These are phyloP conservation scores for Theobroma cacao DNA, from an alignment of 345 rosid species.

Conservation along the genomic window DNA sequence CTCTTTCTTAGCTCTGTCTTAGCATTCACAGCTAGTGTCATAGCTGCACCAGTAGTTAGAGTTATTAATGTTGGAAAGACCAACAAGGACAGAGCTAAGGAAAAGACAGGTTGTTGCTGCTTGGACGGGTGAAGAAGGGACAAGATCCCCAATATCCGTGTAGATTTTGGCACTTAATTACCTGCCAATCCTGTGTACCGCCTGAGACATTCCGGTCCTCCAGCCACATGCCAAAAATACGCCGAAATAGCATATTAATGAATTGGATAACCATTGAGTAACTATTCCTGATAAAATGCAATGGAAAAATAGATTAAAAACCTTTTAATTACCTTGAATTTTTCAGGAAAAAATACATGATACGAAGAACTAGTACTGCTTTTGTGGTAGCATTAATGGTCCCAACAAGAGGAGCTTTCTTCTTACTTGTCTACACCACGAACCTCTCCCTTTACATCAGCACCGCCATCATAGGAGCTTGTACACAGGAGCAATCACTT, in stretches of 20 bases:
- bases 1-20: constrained; percentile 60
- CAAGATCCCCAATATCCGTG: too few relatives aligned
- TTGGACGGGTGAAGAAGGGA: too few relatives aligned
- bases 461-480: constrained; percentile 67
- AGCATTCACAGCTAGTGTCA: constrained; percentile 40
- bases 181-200: too few relatives aligned
- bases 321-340: not conserved
- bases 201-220: too few relatives aligned
- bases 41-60: constrained; percentile 47
- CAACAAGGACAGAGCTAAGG: too few relatives aligned
- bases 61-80: constrained; percentile 5
- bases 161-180: too few relatives aligned
- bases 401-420: constrained; percentile 61
- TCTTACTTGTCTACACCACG: constrained; percentile 47
- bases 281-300: too few relatives aligned
- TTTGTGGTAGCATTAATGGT: constrained; percentile 50
- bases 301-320: too few relatives aligned
- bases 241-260: too few relatives aligned
- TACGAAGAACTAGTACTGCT: constrained; percentile 58
- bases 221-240: too few relatives aligned
- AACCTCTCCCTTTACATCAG: constrained; percentile 45
- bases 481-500: constrained; percentile 77
- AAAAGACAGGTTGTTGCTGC: too few relatives aligned
- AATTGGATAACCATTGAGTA: too few relatives aligned
- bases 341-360: constrained; percentile 47